These are phyloP conservation scores for Trichoderma parareesei DNA, from an alignment of 495 filamentous ascomycete species.

Conservation along the genomic window DNA sequence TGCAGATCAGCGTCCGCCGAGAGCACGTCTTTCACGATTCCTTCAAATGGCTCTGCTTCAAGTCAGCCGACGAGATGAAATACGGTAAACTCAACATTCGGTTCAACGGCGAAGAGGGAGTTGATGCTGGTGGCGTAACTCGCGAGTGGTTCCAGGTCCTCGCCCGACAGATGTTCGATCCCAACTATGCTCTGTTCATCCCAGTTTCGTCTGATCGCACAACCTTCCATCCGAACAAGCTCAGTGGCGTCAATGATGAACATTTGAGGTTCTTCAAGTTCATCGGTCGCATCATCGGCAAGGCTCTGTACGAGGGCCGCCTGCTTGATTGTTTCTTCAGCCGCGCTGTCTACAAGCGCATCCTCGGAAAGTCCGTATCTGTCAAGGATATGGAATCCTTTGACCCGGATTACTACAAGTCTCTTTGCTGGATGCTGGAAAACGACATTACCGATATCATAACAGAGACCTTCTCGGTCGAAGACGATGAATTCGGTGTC, in stretches of 20 bases:
- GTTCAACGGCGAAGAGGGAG: conserved; percentile 95
- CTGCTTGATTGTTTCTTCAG: conserved; percentile 98
- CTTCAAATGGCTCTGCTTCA: conserved; percentile 93
- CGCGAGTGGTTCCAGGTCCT: conserved; percentile 99
- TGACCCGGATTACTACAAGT: conserved; percentile 98
- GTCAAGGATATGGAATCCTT: conserved; percentile 99
- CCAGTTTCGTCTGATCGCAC: conserved; percentile 97
- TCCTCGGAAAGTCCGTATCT: conserved; percentile 86
- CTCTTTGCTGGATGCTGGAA: conserved; percentile 96
- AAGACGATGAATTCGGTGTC: conserved; percentile 88
- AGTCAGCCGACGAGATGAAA: conserved; percentile 90
- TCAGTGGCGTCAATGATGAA: conserved; percentile 88
- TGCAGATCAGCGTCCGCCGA: conserved; percentile 84
- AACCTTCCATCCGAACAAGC: conserved; percentile 94
- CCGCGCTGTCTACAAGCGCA: conserved; percentile 94
- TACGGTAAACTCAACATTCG: conserved; percentile 96
- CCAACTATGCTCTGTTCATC: conserved; percentile 91
- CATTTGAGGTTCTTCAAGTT: conserved; percentile 99
- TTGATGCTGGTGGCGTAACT: conserved; percentile 95
- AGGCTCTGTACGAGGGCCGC: conserved; percentile 93
- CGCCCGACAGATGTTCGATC: conserved; percentile 96
- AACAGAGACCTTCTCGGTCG: conserved; percentile 91
- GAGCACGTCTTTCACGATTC: conserved; percentile 98
- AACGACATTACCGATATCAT: conserved; percentile 99
- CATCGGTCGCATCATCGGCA: conserved; percentile 96